Percentiles rank a stretch among this genome's conserved stretches.
Conservation (phyloP, 192 early-diverging fungal species). For the Funneliformis geosporum region DNA sequence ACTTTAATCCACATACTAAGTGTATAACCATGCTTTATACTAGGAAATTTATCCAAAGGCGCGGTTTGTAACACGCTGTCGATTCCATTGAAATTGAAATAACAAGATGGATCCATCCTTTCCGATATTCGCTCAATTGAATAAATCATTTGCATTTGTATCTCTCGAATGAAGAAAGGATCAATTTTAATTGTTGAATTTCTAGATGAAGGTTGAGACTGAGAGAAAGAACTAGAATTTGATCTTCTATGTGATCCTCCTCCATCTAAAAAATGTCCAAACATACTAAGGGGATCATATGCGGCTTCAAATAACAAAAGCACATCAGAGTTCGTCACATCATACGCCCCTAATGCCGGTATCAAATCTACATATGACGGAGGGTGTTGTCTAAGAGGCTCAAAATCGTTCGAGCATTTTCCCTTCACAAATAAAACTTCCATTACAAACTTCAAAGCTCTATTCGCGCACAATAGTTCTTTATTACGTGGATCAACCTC, state of each 20-base stretch:
- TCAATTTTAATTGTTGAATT: constrained; percentile 32
- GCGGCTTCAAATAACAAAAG: constrained; percentile 43
- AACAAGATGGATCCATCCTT: constrained; percentile 45
- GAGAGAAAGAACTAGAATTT: constrained; percentile 7
- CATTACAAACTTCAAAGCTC: constrained; percentile 42
- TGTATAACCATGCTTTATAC: constrained; percentile 43
- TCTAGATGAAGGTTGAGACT: background rate
- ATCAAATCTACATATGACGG: constrained; percentile 47
- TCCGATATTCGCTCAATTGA: constrained; percentile 48
- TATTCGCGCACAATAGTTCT: constrained; percentile 40
- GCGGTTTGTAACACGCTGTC: constrained; percentile 40
- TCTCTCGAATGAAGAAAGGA: constrained; percentile 45
- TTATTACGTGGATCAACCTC: constrained; percentile 49
- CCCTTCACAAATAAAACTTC: constrained; percentile 42
- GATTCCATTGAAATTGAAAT: constrained; percentile 47
- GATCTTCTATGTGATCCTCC: constrained; percentile 31
- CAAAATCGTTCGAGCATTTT: constrained; percentile 27
- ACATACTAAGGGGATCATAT: constrained; percentile 45
- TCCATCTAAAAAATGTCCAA: constrained; percentile 25
- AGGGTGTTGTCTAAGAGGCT: constrained; percentile 28
- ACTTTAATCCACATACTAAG: constrained; percentile 49
- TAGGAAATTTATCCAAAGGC: constrained; percentile 40
- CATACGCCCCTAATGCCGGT: constrained; percentile 45
- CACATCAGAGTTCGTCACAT: constrained; percentile 44
- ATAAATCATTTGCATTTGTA: constrained; percentile 50